Evolutionary conservation across 129 eudicot genomes (phyloP).

Genomic region (Solidago caesia): DNA sequence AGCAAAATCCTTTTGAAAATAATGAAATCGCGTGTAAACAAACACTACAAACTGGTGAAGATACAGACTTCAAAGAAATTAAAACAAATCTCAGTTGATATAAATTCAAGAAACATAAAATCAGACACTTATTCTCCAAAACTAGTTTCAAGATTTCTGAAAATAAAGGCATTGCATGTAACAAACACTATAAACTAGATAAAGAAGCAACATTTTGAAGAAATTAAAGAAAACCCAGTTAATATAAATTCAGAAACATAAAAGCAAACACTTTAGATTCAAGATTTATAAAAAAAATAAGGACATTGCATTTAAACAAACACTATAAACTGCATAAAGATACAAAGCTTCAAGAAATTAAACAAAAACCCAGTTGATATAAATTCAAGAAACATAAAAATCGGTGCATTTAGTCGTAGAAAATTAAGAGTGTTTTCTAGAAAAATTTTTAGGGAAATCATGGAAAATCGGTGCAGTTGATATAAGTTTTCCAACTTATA

Average conservation of each 20-base stretch:
- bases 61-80: slow-evolving; percentile 8
- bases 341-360: slow-evolving; percentile 13
- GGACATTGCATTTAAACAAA: slow-evolving; percentile 14
- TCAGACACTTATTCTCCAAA: not conserved
- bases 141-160: not conserved
- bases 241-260: not conserved
- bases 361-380: slow-evolving; percentile 20
- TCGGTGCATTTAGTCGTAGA: too few species aligned
- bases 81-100: slow-evolving; percentile 21
- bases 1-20: not conserved
- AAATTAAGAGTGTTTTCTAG: too few species aligned
- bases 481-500: too few species aligned
- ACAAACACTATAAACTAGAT: slow-evolving; percentile 2
- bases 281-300: not conserved
- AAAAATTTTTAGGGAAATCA: too few species aligned
- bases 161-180: slow-evolving; percentile 12
- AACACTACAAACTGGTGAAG: slow-evolving; percentile 15
- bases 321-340: slow-evolving; percentile 11
- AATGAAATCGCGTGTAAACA: slow-evolving; percentile 6
- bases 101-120: slow-evolving; percentile 26
- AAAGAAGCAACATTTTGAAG: slow-evolving; percentile 8
- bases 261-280: not conserved
- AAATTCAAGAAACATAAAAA: slow-evolving; percentile 26
- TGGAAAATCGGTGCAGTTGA: too few species aligned
- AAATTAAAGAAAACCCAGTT: not conserved